Evolutionary conservation across 73 alveolate genomes (phyloP).

Genomic region (Paramecium sonneborni): DNA sequence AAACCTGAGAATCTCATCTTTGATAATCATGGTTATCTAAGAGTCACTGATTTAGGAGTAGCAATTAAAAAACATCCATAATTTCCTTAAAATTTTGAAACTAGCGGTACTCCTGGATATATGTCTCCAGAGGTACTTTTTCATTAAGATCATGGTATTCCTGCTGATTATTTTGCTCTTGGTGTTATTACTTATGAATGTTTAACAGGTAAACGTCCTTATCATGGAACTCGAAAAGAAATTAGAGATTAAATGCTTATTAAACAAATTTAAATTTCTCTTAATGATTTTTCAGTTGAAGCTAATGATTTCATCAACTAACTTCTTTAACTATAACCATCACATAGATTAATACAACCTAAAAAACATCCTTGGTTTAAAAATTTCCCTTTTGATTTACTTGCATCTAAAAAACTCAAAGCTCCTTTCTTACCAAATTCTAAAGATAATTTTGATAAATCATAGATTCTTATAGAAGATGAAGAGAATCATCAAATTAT

Average conservation of each 20-base stretch:
- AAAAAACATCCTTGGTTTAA: constrained; percentile 75
- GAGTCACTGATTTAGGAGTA: constrained; percentile 95
- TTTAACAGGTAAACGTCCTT: constrained; percentile 82
- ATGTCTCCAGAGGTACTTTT: constrained; percentile 89
- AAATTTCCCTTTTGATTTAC: constrained; percentile 74
- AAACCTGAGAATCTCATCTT: constrained; percentile 97
- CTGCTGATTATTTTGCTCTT: constrained; percentile 81
- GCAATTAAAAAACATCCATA: constrained; percentile 78
- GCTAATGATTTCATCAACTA: constrained; percentile 85
- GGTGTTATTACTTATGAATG: constrained; percentile 86
- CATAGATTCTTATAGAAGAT: neutral
- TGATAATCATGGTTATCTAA: constrained; percentile 87
- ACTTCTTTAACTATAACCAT: constrained; percentile 53
- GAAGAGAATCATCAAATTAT: neutral
- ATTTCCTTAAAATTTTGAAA: constrained; percentile 83
- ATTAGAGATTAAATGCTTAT: constrained; percentile 85
- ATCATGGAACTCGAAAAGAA: constrained; percentile 85
- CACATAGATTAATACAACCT: neutral
- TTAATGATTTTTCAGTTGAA: constrained; percentile 76
- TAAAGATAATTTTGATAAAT: constrained; percentile 72
- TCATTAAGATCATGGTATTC: constrained; percentile 78
- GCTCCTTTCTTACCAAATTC: constrained; percentile 73
- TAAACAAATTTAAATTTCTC: constrained; percentile 73
- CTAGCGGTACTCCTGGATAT: constrained; percentile 91
- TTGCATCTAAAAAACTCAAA: constrained; percentile 55